Evolutionary conservation across 306 rosid species (phyloP).

Genomic region (Astragalus glycyphyllos): DNA sequence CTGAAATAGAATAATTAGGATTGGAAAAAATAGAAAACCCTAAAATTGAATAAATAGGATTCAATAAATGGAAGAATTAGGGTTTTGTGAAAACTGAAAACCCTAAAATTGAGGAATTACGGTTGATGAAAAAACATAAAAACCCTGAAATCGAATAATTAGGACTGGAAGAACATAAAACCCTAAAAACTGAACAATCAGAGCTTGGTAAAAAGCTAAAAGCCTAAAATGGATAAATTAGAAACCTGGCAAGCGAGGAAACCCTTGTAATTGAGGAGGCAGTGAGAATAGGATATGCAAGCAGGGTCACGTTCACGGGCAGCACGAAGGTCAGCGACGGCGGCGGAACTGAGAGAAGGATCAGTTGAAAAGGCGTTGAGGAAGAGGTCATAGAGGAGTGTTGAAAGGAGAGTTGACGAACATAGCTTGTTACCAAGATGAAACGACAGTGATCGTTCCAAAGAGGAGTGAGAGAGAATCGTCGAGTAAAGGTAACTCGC

Average conservation of each 20-base stretch:
- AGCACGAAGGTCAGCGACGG: slow-evolving; percentile 83
- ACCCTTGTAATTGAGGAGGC: slow-evolving; percentile 94
- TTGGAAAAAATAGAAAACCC: not conserved
- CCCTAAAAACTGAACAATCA: not conserved
- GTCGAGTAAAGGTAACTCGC: slow-evolving; percentile 96
- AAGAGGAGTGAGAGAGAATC: slow-evolving; percentile 78
- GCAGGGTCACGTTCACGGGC: slow-evolving; percentile 85
- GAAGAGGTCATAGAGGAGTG: slow-evolving; percentile 89
- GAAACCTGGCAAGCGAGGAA: slow-evolving; percentile 87
- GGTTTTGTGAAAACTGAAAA: not conserved
- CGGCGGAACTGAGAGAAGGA: slow-evolving; percentile 63
- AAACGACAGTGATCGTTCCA: slow-evolving; percentile 79
- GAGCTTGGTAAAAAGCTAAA: not conserved
- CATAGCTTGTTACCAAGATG: slow-evolving; percentile 94
- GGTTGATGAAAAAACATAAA: not conserved
- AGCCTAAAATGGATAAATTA: not conserved
- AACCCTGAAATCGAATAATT: not conserved
- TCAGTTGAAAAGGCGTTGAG: slow-evolving; percentile 78
- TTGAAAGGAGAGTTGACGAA: slow-evolving; percentile 90
- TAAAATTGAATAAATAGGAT: not conserved
- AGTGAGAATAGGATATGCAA: slow-evolving; percentile 85
- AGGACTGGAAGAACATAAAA: not conserved
- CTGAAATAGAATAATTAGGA: not conserved
- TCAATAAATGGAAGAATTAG: not conserved
- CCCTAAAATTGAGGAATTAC: not conserved